Evolutionary conservation across 1,284 basidiomycete species (phyloP).

Genomic region (Chondrostereum purpureum): DNA sequence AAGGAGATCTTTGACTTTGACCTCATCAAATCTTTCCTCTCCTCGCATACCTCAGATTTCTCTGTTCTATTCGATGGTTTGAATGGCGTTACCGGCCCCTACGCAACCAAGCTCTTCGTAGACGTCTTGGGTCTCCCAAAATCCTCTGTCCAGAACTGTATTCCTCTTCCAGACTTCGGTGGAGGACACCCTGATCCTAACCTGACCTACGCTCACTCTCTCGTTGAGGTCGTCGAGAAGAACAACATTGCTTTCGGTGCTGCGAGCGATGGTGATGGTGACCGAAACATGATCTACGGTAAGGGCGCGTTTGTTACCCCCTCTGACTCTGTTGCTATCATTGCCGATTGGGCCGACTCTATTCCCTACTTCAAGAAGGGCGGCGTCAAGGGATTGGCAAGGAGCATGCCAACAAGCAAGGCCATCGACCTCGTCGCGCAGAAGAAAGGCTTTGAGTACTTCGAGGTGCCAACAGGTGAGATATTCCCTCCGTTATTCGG

Average conservation of each 20-base stretch:
- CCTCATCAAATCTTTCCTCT: conserved; percentile 88
- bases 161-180: conserved; percentile 90
- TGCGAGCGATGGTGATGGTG: conserved; percentile 95
- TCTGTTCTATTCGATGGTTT: conserved; percentile 94
- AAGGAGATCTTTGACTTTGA: conserved; percentile 92
- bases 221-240: conserved; percentile 89
- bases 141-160: conserved; percentile 85
- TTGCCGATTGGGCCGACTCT: conserved; percentile 93
- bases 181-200: conserved; percentile 98
- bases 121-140: conserved; percentile 78
- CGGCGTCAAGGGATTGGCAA: conserved; percentile 91
- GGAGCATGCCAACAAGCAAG: conserved; percentile 96
- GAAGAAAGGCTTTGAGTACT: conserved; percentile 89
- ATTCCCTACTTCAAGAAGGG: conserved; percentile 94
- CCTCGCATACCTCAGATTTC: conserved; percentile 62
- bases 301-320: conserved; percentile 97
- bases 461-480: conserved; percentile 93
- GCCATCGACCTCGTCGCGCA: conserved; percentile 96
- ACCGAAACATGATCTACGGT: conserved; percentile 99
- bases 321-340: conserved; percentile 96
- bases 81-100: conserved; percentile 96
- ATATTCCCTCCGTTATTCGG: conserved; percentile 14
- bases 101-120: conserved; percentile 87
- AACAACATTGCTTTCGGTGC: conserved; percentile 91
- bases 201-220: conserved; percentile 92